Base-by-base conservation (phyloP, 805 yeast genomes). In the Candida methanosorbosa region DNA sequence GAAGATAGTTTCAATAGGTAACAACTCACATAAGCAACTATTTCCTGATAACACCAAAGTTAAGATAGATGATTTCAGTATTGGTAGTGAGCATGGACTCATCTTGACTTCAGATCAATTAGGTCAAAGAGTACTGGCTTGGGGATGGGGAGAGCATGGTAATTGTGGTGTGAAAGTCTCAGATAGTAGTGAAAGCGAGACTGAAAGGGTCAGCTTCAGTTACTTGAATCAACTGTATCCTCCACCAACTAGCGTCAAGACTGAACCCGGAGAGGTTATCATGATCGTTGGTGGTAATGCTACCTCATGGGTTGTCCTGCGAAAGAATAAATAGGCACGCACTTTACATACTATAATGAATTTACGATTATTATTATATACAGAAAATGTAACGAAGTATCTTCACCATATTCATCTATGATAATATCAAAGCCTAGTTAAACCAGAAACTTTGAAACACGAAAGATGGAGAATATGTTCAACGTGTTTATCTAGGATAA, bases 141-240 rank as follows among this genome's bases (percentile, higher is more conserved):
- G 97, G 97, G 98, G 98, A 1, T 90, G 98, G 98, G 97, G 96
- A 12, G 97, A 92, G 50, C 98, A 90, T 56, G 98, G 98, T 0
- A 90, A 90, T 52, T 90, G 97, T 58, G 95, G 95, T 0, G 33
- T 36, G 1, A 50, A 54, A 26, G 21, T 17, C 27, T n/a, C n/a
- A n/a, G n/a, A 30, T 34, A 32, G 15, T 32, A 43, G 3, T 30
- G 38, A 6, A 33, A 20, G 9, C 32, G 38, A 11, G 38, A 44
- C 9, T 31, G 54, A 38, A 25, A 58, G 34, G 32, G 70, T 60
- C 30, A 61, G 66, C 3, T 65, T 56, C 39, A 57, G 54, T 38
- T 48, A 56, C 29, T 42, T 67, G 16, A 68, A 68, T 36, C 37
- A 34, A 8, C 25, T 68, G 4, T 61, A 63, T 43, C 32, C 29